Evolutionary conservation across 2,329 filamentous ascomycete species (phyloP).

Genomic region (Plenodomus tracheiphilus): DNA sequence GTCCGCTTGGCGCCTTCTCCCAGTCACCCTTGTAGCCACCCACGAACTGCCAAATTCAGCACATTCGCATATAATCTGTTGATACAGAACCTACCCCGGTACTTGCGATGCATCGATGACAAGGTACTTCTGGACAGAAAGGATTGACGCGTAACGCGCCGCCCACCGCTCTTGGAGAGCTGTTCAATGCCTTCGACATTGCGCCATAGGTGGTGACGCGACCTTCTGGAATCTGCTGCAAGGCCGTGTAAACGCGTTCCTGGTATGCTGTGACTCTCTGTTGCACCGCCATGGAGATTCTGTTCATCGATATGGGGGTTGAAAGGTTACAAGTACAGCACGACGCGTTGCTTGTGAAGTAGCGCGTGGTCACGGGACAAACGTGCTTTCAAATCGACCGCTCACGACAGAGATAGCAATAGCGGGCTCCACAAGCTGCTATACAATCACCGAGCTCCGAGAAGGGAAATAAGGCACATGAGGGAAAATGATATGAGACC

Average conservation of each 20-base stretch:
- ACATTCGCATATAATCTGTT: background rate
- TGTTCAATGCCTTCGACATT: slow-evolving; percentile 67
- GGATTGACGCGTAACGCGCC: slow-evolving; percentile 78
- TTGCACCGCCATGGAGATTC: slow-evolving; percentile 21
- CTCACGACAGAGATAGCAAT: slow-evolving; percentile 10
- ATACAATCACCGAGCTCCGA: no score
- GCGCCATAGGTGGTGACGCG: slow-evolving; percentile 77
- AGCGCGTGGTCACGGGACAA: slow-evolving; percentile 35
- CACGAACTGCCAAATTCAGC: slow-evolving; percentile 45
- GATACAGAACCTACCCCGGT: slow-evolving; percentile 57
- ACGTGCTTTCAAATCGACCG: slow-evolving; percentile 38
- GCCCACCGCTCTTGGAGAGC: slow-evolving; percentile 75
- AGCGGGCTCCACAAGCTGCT: no score
- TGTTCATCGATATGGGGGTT: background rate
- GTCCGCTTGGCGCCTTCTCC: slow-evolving; percentile 63
- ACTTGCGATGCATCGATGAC: slow-evolving; percentile 77
- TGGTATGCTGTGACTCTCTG: slow-evolving; percentile 42
- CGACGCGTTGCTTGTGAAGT: background rate
- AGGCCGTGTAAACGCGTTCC: slow-evolving; percentile 65
- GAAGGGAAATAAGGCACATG: no score
- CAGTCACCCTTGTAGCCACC: slow-evolving; percentile 73
- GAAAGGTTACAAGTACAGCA: slow-evolving; percentile 2
- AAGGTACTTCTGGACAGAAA: slow-evolving; percentile 80
- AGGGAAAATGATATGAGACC: no score
- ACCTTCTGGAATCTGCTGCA: slow-evolving; percentile 77